A percentile compares a stretch with the other conserved stretches of the same genome.
Conservation (phyloP, 164 flowering plant genomes). For the Annona cherimola region DNA sequence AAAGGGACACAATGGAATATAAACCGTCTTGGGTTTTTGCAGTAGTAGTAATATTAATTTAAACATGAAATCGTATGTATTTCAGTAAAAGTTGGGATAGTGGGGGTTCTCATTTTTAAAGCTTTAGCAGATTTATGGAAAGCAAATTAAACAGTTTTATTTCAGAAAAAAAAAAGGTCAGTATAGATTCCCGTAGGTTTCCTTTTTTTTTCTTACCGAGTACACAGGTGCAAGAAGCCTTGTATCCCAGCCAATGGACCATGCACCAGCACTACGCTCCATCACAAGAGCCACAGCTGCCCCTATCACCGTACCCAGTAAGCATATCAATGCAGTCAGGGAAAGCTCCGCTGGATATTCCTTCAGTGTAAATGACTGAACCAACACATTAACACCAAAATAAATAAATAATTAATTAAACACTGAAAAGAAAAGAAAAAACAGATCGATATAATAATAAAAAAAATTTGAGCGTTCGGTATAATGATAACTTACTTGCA, state of each 20-base stretch:
- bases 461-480: not conserved
- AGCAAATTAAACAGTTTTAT: no score
- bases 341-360: constrained; percentile 84
- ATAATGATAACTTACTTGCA: constrained; percentile 44
- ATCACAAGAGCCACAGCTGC: constrained; percentile 48
- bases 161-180: no score
- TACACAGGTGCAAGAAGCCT: constrained; percentile 74
- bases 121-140: no score
- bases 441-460: not conserved
- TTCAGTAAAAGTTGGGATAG: no score
- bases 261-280: constrained; percentile 51
- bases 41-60: no score
- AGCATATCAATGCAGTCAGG: constrained; percentile 57
- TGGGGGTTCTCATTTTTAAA: no score
- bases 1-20: no score
- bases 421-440: constrained; percentile 55
- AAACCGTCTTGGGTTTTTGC: no score
- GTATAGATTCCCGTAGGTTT: no score
- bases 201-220: constrained; percentile 36
- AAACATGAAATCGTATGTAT: no score
- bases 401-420: not conserved
- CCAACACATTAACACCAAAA: not conserved
- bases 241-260: constrained; percentile 79
- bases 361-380: constrained; percentile 64
- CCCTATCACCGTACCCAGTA: constrained; percentile 61